phyloP scores from a whole-genome alignment of 139 green algal species.

The Chlorella sorokiniana region DNA sequence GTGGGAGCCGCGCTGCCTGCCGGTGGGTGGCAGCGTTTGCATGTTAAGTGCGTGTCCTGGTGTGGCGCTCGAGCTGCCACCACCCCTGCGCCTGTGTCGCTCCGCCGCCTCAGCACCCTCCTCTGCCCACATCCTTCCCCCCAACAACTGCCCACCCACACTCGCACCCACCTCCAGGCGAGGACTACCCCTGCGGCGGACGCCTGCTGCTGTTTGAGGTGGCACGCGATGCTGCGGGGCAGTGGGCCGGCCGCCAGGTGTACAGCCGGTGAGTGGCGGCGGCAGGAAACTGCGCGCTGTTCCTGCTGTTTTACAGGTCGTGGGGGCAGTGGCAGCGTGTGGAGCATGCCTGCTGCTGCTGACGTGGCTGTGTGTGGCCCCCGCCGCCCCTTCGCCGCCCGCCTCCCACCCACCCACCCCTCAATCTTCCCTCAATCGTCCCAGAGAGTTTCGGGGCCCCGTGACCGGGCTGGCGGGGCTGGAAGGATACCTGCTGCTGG shows the following conservation, averaged over 20 bases:
- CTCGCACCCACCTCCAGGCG: slow-evolving; percentile 49
- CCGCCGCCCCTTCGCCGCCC: background rate
- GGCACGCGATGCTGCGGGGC: slow-evolving; percentile 1
- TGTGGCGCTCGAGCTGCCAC: too few species aligned
- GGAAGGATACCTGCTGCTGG: slow-evolving; percentile 67
- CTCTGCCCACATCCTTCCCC: too few species aligned
- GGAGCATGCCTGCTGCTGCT: too few species aligned
- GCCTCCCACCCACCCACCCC: background rate
- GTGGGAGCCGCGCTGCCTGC: slow-evolving; percentile 22
- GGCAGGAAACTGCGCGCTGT: background rate
- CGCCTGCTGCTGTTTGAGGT: slow-evolving; percentile 81
- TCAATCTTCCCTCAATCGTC: background rate
- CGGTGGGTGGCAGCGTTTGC: background rate
- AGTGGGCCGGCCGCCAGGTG: slow-evolving; percentile 17
- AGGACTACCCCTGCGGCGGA: slow-evolving; percentile 85
- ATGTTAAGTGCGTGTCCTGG: background rate
- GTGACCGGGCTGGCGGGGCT: slow-evolving; percentile 50
- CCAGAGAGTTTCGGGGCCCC: slow-evolving; percentile 59
- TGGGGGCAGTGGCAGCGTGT: too few species aligned
- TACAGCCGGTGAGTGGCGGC: slow-evolving; percentile 35
- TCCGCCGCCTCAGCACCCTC: too few species aligned
- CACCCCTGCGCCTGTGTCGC: too few species aligned
- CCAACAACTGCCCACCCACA: background rate
- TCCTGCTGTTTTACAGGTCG: background rate
- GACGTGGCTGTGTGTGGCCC: background rate